A percentile compares a stretch with the other conserved stretches of the same genome.
Evolutionary conservation across 768 basidiomycete species (phyloP).

Genomic region (Naematelia encephala): DNA sequence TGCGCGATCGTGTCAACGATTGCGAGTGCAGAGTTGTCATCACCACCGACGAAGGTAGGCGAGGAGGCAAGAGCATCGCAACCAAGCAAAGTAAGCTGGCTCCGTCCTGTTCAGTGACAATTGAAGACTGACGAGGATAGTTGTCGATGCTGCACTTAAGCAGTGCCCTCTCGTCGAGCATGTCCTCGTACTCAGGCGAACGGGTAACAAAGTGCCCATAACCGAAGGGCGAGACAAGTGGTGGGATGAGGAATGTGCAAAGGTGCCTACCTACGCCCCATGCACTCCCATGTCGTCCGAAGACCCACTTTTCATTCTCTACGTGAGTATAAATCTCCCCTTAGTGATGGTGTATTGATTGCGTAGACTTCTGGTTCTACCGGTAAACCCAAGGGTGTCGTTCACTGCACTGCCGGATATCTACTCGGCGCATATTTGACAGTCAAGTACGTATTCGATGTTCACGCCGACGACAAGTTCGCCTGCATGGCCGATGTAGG

Average conservation of each 20-base stretch:
- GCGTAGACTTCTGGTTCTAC: slow-evolving; percentile 90
- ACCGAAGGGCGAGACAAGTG: slow-evolving; percentile 80
- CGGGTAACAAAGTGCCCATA: slow-evolving; percentile 77
- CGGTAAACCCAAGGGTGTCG: slow-evolving; percentile 95
- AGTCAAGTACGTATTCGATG: slow-evolving; percentile 95
- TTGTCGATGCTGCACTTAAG: slow-evolving; percentile 86
- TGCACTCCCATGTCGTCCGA: slow-evolving; percentile 84
- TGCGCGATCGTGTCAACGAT: slow-evolving; percentile 87
- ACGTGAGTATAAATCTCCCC: slow-evolving; percentile 60
- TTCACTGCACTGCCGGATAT: slow-evolving; percentile 63
- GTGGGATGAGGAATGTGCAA: slow-evolving; percentile 91
- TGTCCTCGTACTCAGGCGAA: slow-evolving; percentile 81
- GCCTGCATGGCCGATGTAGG: slow-evolving; percentile 99
- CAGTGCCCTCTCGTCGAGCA: slow-evolving; percentile 82
- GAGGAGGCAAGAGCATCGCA: slow-evolving; percentile 92
- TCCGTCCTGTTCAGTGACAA: not conserved
- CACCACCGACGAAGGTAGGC: slow-evolving; percentile 88
- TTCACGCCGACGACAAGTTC: slow-evolving; percentile 92
- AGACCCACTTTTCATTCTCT: slow-evolving; percentile 97
- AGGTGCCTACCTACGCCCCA: slow-evolving; percentile 83
- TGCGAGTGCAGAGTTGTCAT: slow-evolving; percentile 87
- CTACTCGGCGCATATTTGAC: slow-evolving; percentile 86
- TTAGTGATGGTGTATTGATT: slow-evolving; percentile 12
- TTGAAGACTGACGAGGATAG: slow-evolving; percentile 49
- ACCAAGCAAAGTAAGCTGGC: slow-evolving; percentile 48